Conservation (phyloP, 768 basidiomycete species). For the Boletus tomentosulus region DNA sequence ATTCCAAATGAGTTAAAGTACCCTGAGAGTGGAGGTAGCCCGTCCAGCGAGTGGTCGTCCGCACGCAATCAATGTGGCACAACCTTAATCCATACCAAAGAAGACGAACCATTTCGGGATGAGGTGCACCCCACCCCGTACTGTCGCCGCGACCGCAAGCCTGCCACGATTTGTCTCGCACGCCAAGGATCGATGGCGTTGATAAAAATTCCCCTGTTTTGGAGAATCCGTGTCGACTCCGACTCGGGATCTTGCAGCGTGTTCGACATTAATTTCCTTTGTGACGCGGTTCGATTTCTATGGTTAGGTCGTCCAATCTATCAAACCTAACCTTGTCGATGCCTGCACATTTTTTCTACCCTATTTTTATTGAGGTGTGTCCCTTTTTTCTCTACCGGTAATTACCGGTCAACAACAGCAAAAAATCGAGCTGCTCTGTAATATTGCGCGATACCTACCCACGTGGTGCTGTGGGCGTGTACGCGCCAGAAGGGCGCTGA, state of each 20-base stretch:
- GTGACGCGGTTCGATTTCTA: slow-evolving; percentile 8
- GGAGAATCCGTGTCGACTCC: slow-evolving; percentile 6
- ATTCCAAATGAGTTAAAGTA: neutral
- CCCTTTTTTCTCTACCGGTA: neutral
- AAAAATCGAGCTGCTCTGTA: neutral
- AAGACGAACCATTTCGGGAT: neutral
- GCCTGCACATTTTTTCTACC: slow-evolving; percentile 2
- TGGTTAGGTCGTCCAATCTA: slow-evolving; percentile 2
- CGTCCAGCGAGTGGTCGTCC: neutral
- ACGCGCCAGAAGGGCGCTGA: neutral
- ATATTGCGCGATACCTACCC: neutral
- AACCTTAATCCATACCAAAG: slow-evolving; percentile 7
- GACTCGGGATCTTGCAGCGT: slow-evolving; percentile 5
- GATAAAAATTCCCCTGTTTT: neutral
- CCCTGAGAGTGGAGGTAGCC: neutral
- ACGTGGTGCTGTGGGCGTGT: neutral
- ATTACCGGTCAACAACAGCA: neutral
- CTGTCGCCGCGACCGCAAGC: neutral
- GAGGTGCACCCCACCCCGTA: neutral
- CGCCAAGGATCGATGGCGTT: neutral
- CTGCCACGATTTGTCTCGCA: neutral
- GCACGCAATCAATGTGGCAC: slow-evolving; percentile 3
- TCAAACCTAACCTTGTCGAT: slow-evolving; percentile 24
- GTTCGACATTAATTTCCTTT: neutral
- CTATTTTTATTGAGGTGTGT: neutral